Conservation (phyloP, 1,284 basidiomycete genomes). For the Testicularia cyperi region DNA sequence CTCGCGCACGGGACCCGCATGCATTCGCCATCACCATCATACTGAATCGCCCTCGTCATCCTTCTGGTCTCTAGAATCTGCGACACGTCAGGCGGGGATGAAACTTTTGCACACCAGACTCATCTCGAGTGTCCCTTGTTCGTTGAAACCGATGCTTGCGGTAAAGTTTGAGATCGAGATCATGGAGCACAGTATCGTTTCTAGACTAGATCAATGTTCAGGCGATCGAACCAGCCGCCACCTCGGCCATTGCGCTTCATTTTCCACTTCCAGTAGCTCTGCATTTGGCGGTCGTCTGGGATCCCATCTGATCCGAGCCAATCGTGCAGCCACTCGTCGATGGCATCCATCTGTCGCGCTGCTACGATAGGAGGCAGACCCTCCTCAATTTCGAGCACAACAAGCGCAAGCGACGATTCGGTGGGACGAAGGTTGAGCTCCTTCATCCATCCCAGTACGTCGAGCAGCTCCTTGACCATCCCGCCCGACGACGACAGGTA, state of each 20-base stretch:
- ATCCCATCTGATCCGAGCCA: slow-evolving; percentile 13
- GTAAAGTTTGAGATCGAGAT: no score
- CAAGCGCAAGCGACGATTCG: slow-evolving; percentile 14
- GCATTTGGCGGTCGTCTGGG: slow-evolving; percentile 13
- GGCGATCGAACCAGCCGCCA: slow-evolving; percentile 16
- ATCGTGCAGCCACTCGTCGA: slow-evolving; percentile 13
- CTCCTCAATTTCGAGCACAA: slow-evolving; percentile 29
- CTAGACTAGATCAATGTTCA: no score
- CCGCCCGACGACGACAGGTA: not conserved
- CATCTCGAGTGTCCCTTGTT: no score
- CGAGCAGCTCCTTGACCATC: slow-evolving; percentile 9
- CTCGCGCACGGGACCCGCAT: no score
- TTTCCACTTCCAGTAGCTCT: slow-evolving; percentile 26
- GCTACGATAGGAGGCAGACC: slow-evolving; percentile 16
- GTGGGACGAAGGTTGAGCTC: slow-evolving; percentile 12
- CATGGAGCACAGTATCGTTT: no score
- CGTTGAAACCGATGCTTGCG: no score
- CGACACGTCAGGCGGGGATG: no score
- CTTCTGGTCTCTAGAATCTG: no score
- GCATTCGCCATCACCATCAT: no score
- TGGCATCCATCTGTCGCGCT: slow-evolving; percentile 16
- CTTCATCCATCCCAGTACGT: slow-evolving; percentile 27
- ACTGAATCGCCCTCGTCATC: no score
- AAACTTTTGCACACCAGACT: no score
- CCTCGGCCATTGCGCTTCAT: slow-evolving; percentile 15